Evolutionary conservation across 2,329 filamentous ascomycete species (phyloP).

Genomic region (Blastomyces parvus): DNA sequence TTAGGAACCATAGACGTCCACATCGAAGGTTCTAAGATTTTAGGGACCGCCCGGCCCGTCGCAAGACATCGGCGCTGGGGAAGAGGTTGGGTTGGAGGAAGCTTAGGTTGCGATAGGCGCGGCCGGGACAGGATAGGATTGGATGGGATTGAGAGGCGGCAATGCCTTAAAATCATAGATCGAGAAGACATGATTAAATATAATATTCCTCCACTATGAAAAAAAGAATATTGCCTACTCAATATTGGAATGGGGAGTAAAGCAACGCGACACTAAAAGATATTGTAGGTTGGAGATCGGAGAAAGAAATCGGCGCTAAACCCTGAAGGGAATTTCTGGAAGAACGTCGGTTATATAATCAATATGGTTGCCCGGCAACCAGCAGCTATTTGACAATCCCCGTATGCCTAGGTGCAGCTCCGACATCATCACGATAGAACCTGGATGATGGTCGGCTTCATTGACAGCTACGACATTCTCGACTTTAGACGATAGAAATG

Average conservation of each 20-base stretch:
- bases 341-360: neutral
- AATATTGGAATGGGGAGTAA: neutral
- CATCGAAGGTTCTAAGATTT: conserved; percentile 50
- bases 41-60: conserved; percentile 32
- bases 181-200: conserved; percentile 5
- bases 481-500: conserved; percentile 3
- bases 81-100: conserved; percentile 5
- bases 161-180: conserved; percentile 1
- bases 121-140: conserved; percentile 13
- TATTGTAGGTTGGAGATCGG: neutral
- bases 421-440: neutral
- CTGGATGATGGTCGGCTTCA: neutral
- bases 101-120: neutral
- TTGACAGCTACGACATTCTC: conserved; percentile 1
- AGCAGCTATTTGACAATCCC: neutral
- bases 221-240: neutral
- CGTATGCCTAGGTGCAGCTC: neutral
- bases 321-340: neutral
- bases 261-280: neutral
- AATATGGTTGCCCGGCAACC: conserved; percentile 5
- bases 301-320: neutral
- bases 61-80: conserved; percentile 20
- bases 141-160: neutral
- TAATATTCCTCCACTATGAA: neutral
- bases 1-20: conserved; percentile 64